These are phyloP conservation scores for Fusarium cyanostomum DNA, from an alignment of 2,329 filamentous ascomycete genomes.

Conservation along the genomic window DNA sequence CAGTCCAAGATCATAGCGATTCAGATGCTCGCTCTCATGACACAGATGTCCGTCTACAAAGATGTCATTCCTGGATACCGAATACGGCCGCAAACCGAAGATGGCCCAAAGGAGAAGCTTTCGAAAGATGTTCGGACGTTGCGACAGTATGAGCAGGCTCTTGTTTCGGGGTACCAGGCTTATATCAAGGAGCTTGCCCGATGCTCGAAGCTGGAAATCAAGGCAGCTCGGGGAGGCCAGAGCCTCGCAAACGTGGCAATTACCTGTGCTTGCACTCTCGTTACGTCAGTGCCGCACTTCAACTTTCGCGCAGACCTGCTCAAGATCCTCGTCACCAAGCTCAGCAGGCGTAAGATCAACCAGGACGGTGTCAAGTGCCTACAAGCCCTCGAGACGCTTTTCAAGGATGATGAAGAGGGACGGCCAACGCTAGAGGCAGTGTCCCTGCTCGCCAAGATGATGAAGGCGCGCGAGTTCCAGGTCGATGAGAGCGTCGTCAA, in stretches of 20 bases:
- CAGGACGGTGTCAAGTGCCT: constrained; percentile 81
- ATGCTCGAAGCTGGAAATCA: constrained; percentile 67
- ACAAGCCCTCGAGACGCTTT: constrained; percentile 81
- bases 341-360: constrained; percentile 78
- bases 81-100: constrained; percentile 83
- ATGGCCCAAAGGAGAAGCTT: constrained; percentile 78
- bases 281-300: constrained; percentile 91
- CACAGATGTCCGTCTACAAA: constrained; percentile 91
- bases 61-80: constrained; percentile 97
- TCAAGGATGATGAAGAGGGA: constrained; percentile 89
- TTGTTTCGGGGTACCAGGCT: constrained; percentile 84
- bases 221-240: constrained; percentile 51
- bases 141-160: constrained; percentile 84
- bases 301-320: constrained; percentile 92
- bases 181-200: constrained; percentile 81
- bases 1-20: constrained; percentile 76
- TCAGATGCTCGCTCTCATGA: constrained; percentile 85
- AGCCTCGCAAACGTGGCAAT: constrained; percentile 79
- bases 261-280: constrained; percentile 82
- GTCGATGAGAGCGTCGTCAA: constrained; percentile 89
- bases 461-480: constrained; percentile 85
- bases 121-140: constrained; percentile 91
- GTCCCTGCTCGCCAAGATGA: constrained; percentile 88
- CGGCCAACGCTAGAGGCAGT: constrained; percentile 88
- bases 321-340: constrained; percentile 84